Conservation (phyloP, 2,329 filamentous ascomycete species). For the Fusarium sp. region DNA sequence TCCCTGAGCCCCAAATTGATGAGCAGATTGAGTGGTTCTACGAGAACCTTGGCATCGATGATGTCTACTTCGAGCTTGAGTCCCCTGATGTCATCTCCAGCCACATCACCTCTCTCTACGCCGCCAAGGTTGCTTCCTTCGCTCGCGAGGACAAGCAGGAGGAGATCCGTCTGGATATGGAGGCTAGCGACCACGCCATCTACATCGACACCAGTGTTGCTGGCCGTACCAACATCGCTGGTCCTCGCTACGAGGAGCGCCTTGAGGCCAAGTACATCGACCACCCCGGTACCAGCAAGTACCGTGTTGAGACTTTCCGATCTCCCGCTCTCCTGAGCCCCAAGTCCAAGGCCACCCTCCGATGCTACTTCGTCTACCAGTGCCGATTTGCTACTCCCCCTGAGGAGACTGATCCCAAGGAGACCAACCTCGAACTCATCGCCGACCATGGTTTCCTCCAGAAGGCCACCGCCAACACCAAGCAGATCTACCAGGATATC, state of each 20-base stretch:
- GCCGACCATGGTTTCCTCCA: constrained; percentile 94
- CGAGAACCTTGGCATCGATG: constrained; percentile 95
- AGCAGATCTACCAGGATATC: constrained; percentile 93
- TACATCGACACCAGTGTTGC: constrained; percentile 98
- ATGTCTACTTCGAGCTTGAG: constrained; percentile 97
- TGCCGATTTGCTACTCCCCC: constrained; percentile 85
- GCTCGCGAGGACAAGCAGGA: constrained; percentile 93
- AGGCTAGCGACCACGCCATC: constrained; percentile 92
- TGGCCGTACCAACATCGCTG: constrained; percentile 78
- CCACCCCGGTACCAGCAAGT: constrained; percentile 77
- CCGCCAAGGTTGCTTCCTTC: constrained; percentile 94
- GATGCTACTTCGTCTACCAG: constrained; percentile 99
- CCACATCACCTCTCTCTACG: constrained; percentile 95
- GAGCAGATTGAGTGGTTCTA: constrained; percentile 97
- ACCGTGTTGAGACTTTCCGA: constrained; percentile 97
- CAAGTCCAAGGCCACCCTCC: constrained; percentile 80
- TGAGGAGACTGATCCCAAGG: constrained; percentile 76
- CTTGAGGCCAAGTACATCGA: constrained; percentile 97
- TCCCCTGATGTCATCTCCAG: constrained; percentile 86
- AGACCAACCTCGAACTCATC: constrained; percentile 91
- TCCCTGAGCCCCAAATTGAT: constrained; percentile 84
- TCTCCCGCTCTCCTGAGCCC: constrained; percentile 83
- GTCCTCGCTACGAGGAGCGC: constrained; percentile 92
- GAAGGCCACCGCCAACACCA: constrained; percentile 96
- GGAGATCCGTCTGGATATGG: constrained; percentile 96